These are phyloP conservation scores for Mortierella sp. DNA, from an alignment of 371 early-diverging fungal genomes.

Conservation along the genomic window DNA sequence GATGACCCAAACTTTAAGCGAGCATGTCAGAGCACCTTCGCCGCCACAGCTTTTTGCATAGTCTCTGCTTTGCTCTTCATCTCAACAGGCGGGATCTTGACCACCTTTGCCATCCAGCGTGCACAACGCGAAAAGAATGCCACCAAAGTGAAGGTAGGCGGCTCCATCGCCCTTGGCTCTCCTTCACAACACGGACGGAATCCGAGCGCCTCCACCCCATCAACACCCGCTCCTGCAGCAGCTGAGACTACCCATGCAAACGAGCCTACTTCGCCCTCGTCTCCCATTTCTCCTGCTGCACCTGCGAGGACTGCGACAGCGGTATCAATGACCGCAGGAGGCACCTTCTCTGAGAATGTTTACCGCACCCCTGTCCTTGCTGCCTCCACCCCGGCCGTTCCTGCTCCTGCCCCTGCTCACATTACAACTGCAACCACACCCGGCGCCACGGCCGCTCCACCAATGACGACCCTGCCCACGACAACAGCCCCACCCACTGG, in stretches of 20 bases:
- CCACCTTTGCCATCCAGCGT: constrained; percentile 11
- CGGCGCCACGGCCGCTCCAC: constrained; percentile 22
- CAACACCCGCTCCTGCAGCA: not conserved
- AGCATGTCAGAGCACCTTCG: constrained; percentile 28
- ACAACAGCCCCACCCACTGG: not conserved
- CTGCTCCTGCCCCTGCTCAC: not conserved
- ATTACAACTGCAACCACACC: constrained; percentile 9
- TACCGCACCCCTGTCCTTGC: constrained; percentile 34
- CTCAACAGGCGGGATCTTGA: constrained; percentile 7
- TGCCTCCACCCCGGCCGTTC: constrained; percentile 17
- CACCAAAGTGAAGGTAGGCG: constrained; percentile 18
- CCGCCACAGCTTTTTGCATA: constrained; percentile 15
- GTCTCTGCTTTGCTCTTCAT: constrained; percentile 14
- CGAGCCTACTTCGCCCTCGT: no score
- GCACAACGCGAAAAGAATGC: constrained; percentile 10
- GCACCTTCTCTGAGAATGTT: constrained; percentile 28
- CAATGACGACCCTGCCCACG: not conserved
- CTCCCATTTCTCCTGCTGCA: no score
- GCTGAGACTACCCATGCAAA: no score
- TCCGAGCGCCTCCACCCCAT: not conserved
- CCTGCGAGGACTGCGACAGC: not conserved
- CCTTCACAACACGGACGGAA: constrained; percentile 6
- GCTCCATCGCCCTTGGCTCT: constrained; percentile 6
- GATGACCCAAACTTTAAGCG: constrained; percentile 44
- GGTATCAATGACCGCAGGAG: not conserved